These are phyloP conservation scores for Ampelomyces quisqualis DNA, from an alignment of 2,329 filamentous ascomycete genomes.

Conservation along the genomic window DNA sequence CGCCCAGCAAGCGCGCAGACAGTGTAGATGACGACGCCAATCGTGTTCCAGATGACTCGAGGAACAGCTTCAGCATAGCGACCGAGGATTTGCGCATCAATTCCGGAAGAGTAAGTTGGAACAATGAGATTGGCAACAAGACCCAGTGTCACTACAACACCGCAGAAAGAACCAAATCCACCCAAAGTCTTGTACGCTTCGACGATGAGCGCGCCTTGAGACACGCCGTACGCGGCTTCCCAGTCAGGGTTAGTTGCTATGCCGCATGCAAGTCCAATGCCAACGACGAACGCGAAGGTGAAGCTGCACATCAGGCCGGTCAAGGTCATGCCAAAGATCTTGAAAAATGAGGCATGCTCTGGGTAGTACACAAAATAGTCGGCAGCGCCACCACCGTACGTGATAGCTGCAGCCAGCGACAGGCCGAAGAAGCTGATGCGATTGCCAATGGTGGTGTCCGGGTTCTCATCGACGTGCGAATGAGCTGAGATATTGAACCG, in stretches of 20 bases:
- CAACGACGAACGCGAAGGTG: constrained; percentile 61
- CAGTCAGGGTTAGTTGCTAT: constrained; percentile 56
- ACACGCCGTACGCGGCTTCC: constrained; percentile 57
- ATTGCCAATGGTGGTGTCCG: constrained; percentile 55
- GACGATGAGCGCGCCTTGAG: constrained; percentile 65
- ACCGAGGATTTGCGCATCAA: constrained; percentile 69
- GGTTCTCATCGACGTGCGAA: constrained; percentile 52
- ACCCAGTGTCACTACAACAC: constrained; percentile 64
- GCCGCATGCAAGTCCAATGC: constrained; percentile 63
- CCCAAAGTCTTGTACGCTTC: constrained; percentile 61
- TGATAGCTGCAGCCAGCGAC: constrained; percentile 64
- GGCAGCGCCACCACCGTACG: constrained; percentile 63
- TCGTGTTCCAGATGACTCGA: constrained; percentile 64
- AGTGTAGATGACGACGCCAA: constrained; percentile 63
- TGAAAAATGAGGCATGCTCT: constrained; percentile 52
- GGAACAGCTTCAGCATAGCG: constrained; percentile 60
- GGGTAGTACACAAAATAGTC: constrained; percentile 70
- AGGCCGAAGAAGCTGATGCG: constrained; percentile 70
- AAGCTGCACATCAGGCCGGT: constrained; percentile 60
- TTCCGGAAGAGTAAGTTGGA: constrained; percentile 61
- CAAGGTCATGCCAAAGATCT: constrained; percentile 60
- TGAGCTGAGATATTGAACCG: constrained; percentile 58
- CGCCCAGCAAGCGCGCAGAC: constrained; percentile 65
- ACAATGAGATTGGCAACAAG: constrained; percentile 67
- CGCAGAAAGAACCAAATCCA: constrained; percentile 66